Percentiles rank a stretch among this genome's conserved stretches.
Conservation (phyloP, 2,329 filamentous ascomycete genomes). For the Sphaerulina musiva region DNA sequence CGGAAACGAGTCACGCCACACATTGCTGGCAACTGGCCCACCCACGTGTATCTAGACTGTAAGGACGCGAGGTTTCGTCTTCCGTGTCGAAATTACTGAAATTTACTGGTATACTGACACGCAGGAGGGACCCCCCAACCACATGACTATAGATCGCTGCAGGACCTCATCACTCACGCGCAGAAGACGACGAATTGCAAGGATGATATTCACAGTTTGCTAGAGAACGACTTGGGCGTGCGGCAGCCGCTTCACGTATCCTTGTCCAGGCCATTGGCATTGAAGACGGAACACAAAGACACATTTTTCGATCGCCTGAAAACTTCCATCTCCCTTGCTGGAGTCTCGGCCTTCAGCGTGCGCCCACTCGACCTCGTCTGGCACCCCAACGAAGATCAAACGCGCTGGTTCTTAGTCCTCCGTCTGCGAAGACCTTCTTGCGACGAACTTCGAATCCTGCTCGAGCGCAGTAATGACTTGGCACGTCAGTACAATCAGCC, state of each 20-base stretch:
- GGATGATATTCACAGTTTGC: constrained; percentile 54
- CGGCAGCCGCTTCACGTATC: constrained; percentile 83
- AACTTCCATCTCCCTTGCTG: constrained; percentile 36
- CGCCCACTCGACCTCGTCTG: constrained; percentile 50
- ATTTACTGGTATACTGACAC: constrained; percentile 16
- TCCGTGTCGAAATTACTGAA: neutral
- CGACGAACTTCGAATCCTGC: constrained; percentile 45
- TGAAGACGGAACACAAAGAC: constrained; percentile 66
- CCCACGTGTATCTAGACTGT: constrained; percentile 92
- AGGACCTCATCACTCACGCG: constrained; percentile 36
- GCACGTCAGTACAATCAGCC: constrained; percentile 59
- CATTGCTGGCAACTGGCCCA: constrained; percentile 83
- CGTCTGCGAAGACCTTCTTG: constrained; percentile 43
- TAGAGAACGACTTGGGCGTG: constrained; percentile 70
- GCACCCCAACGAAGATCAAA: constrained; percentile 60
- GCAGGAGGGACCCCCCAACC: constrained; percentile 50
- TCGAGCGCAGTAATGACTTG: constrained; percentile 60
- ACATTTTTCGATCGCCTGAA: constrained; percentile 56
- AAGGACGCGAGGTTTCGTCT: constrained; percentile 36
- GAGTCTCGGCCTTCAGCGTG: constrained; percentile 44
- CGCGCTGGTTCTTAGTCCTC: constrained; percentile 79
- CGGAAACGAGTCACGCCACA: constrained; percentile 77
- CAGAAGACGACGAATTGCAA: neutral
- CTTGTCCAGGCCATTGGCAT: constrained; percentile 71
- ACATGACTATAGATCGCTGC: constrained; percentile 40